Evolutionary conservation across 306 rosid species (phyloP).

Genomic region (Citrullus colocynthis): DNA sequence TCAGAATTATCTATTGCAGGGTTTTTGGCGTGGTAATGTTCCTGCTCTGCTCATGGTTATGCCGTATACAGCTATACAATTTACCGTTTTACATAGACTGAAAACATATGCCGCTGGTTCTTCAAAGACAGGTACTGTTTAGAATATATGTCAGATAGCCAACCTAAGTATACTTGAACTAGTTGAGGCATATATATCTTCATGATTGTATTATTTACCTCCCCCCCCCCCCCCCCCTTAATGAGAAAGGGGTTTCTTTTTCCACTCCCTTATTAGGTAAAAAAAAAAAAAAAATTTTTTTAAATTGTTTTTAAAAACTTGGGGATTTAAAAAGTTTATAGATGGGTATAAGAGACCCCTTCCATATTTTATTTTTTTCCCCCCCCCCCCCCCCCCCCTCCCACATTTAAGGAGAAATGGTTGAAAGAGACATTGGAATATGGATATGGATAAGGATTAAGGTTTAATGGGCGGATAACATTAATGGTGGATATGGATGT

Average conservation of each 20-base stretch:
- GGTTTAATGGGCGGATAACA: not conserved
- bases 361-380: no score
- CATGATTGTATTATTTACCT: not conserved
- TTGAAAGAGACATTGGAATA: not conserved
- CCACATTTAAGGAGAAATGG: not conserved
- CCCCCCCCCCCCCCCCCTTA: not conserved
- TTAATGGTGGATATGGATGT: not conserved
- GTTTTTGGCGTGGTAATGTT: constrained; percentile 97
- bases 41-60: constrained; percentile 97
- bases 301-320: no score
- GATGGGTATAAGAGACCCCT: no score
- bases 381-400: no score
- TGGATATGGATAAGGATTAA: not conserved
- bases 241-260: not conserved
- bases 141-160: not conserved
- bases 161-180: not conserved
- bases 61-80: constrained; percentile 94
- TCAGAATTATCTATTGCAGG: constrained; percentile 30
- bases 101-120: constrained; percentile 87
- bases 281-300: no score
- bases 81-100: constrained; percentile 69
- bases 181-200: not conserved
- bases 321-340: no score
- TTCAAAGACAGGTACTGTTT: constrained; percentile 49
- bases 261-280: no score